These are phyloP conservation scores for Dipteronia sinensis DNA, from an alignment of 345 rosid genomes.

Conservation along the genomic window DNA sequence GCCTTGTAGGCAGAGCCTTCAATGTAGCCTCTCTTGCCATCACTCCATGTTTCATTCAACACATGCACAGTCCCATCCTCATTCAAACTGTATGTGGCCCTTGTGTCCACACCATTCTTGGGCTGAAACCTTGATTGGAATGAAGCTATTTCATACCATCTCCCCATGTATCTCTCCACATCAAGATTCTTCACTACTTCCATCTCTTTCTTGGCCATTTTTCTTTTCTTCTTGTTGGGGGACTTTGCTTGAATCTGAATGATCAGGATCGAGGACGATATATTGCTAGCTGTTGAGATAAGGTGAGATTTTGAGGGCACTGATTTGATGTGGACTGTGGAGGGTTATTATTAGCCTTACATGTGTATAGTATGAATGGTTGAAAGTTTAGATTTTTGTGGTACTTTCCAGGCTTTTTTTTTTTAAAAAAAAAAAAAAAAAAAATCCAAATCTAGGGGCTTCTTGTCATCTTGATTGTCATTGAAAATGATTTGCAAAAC, in stretches of 20 bases:
- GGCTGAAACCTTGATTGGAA: conserved; percentile 88
- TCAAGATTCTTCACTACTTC: conserved; percentile 74
- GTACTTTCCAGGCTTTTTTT: conserved; percentile 15
- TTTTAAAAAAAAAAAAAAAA: too few species aligned
- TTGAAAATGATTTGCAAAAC: background rate
- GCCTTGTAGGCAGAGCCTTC: conserved; percentile 80
- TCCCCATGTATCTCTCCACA: conserved; percentile 75
- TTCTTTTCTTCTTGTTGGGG: background rate
- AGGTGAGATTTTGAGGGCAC: background rate
- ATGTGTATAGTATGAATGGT: background rate
- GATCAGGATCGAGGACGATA: too few species aligned
- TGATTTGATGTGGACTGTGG: conserved; percentile 37
- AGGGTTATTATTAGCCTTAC: conserved; percentile 26
- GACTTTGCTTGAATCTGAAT: background rate
- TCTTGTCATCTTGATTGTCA: background rate
- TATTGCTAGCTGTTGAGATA: background rate
- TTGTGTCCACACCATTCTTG: conserved; percentile 64
- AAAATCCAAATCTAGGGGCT: background rate
- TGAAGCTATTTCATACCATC: conserved; percentile 94
- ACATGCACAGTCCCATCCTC: conserved; percentile 79
- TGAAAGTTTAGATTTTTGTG: background rate
- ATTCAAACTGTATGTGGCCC: conserved; percentile 78
- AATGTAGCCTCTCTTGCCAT: conserved; percentile 64
- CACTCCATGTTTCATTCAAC: conserved; percentile 78
- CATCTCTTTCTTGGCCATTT: conserved; percentile 61